Conservation (phyloP, 169 alveolate species). For the Eimeria brunetti region DNA sequence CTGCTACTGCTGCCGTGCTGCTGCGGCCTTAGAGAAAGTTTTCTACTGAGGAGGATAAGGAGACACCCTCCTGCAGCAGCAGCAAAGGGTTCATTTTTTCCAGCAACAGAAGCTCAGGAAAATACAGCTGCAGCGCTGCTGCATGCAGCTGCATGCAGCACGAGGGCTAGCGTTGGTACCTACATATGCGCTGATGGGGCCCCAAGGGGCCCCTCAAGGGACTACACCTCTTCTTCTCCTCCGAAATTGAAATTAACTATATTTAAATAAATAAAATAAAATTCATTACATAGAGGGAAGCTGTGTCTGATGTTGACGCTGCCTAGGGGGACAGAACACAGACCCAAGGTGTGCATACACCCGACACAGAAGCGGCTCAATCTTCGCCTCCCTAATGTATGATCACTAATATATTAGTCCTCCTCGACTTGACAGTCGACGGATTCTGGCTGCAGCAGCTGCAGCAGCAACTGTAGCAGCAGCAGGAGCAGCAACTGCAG, state of each 20-base stretch:
- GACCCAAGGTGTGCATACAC: neutral
- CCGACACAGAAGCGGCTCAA: neutral
- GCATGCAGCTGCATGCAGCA: conserved; percentile 45
- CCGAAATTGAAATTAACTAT: neutral
- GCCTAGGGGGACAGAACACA: neutral
- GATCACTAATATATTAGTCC: neutral
- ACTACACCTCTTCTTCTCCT: neutral
- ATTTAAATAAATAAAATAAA: neutral
- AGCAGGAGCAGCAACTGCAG: too few relatives aligned
- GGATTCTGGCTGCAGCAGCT: too few relatives aligned
- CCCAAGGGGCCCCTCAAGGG: neutral
- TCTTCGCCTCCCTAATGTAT: neutral
- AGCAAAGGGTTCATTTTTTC: too few relatives aligned
- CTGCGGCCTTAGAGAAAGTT: neutral
- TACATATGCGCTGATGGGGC: neutral
- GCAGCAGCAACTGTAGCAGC: too few relatives aligned
- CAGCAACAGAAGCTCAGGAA: neutral
- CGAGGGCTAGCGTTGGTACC: neutral
- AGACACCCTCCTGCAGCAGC: conserved; percentile 33
- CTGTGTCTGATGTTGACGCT: neutral
- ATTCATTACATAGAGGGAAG: neutral
- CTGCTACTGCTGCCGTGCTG: neutral
- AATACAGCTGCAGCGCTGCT: neutral
- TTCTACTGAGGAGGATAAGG: neutral
- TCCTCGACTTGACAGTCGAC: neutral